These are phyloP conservation scores for Ophiostoma sp. DNA, from an alignment of 2,329 filamentous ascomycete species.

Conservation along the genomic window DNA sequence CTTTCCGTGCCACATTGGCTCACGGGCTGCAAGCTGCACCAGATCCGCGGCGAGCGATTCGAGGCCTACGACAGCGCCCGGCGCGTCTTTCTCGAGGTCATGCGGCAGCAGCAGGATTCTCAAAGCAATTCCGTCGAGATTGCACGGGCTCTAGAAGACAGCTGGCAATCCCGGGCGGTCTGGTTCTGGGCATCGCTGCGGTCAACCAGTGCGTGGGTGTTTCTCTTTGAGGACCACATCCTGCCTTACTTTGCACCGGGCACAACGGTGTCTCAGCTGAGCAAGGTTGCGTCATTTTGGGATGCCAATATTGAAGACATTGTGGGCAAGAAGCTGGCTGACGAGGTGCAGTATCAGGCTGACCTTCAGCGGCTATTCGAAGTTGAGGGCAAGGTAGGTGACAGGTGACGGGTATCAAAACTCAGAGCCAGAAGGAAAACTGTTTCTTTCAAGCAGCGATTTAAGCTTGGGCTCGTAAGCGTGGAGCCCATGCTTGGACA, in stretches of 20 bases:
- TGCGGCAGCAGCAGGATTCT: slow-evolving; percentile 7
- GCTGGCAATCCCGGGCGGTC: slow-evolving; percentile 12
- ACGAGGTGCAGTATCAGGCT: slow-evolving; percentile 4
- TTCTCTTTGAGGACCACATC: slow-evolving; percentile 10
- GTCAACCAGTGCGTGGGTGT: background rate
- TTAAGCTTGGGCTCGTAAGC: too few relatives aligned
- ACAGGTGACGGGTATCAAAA: background rate
- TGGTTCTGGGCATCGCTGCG: slow-evolving; percentile 14
- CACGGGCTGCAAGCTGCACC: slow-evolving; percentile 26
- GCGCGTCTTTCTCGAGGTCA: slow-evolving; percentile 25
- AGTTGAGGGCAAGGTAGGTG: background rate
- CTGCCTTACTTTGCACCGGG: slow-evolving; percentile 8
- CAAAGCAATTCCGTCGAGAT: background rate
- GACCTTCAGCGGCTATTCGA: slow-evolving; percentile 3
- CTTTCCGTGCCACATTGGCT: slow-evolving; percentile 33
- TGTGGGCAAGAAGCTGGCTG: slow-evolving; percentile 8
- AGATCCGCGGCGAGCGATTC: slow-evolving; percentile 18
- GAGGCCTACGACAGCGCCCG: slow-evolving; percentile 22
- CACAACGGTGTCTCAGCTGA: background rate
- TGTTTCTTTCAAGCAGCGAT: too few relatives aligned
- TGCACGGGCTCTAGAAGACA: background rate
- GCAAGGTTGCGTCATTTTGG: slow-evolving; percentile 6
- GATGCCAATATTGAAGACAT: background rate
- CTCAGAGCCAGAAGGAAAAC: too few relatives aligned
- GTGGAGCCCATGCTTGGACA: too few relatives aligned